These are phyloP conservation scores for Opeltia flavorubescens DNA, from an alignment of 495 filamentous ascomycete species.

Conservation along the genomic window DNA sequence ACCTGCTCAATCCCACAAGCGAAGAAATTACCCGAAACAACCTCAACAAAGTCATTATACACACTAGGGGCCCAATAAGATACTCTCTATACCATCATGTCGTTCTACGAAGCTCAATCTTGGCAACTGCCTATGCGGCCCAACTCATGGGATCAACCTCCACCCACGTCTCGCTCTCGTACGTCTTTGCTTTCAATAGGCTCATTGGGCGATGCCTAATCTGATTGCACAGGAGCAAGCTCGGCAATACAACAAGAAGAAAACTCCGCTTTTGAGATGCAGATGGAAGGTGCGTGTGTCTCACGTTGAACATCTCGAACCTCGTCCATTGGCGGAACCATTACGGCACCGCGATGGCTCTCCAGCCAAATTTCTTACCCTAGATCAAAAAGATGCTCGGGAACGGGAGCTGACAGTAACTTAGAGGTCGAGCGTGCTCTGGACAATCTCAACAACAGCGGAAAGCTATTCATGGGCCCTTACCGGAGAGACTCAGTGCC, in stretches of 20 bases:
- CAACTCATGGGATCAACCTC: constrained; percentile 70
- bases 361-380: neutral
- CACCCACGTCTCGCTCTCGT: constrained; percentile 80
- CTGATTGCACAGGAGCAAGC: constrained; percentile 47
- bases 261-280: constrained; percentile 63
- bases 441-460: constrained; percentile 91
- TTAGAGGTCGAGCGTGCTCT: constrained; percentile 90
- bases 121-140: constrained; percentile 55
- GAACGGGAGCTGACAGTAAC: constrained; percentile 10
- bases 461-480: constrained; percentile 67
- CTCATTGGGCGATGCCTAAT: constrained; percentile 24
- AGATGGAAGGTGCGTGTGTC: constrained; percentile 75
- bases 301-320: neutral
- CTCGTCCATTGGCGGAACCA: neutral
- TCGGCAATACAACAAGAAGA: constrained; percentile 69
- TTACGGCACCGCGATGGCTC: constrained; percentile 1
- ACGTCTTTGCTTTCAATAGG: constrained; percentile 18
- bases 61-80: neutral
- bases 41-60: no score
- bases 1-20: no score
- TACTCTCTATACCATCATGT: constrained; percentile 39
- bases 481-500: constrained; percentile 80
- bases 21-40: no score
- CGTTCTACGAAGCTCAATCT: constrained; percentile 81
- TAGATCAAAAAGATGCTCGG: neutral